Evolutionary conservation across 495 filamentous ascomycete genomes (phyloP).

Genomic region (Immersiella caudata): DNA sequence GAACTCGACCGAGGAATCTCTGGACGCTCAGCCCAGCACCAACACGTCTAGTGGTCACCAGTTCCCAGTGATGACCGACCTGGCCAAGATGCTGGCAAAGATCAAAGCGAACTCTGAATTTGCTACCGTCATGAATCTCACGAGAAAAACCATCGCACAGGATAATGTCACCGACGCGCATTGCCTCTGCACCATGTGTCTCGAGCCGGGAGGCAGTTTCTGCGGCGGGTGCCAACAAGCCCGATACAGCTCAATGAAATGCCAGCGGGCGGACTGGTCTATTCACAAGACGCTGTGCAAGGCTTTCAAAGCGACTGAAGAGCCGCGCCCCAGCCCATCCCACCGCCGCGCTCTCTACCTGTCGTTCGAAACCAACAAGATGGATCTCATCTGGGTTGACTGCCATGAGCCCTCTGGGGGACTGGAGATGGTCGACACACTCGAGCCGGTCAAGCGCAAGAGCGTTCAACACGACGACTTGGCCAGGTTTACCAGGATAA

Average conservation of each 20-base stretch:
- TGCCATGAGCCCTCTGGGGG: neutral
- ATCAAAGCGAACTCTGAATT: neutral
- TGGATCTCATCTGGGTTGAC: constrained; percentile 8
- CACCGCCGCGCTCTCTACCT: constrained; percentile 19
- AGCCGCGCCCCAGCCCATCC: constrained; percentile 14
- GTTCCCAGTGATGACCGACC: neutral
- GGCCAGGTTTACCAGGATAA: neutral
- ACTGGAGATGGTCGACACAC: too few relatives aligned
- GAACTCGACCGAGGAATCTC: neutral
- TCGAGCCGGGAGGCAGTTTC: neutral
- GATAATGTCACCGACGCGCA: neutral
- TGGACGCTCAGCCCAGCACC: neutral
- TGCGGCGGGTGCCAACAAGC: constrained; percentile 13
- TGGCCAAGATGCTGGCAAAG: neutral
- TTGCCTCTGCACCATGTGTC: constrained; percentile 15
- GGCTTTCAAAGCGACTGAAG: neutral
- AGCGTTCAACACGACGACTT: neutral
- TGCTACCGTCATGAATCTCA: neutral
- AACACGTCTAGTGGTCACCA: neutral
- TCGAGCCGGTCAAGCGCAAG: neutral
- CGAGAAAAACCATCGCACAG: neutral
- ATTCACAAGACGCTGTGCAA: constrained; percentile 24
- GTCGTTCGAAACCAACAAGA: neutral
- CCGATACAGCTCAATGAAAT: constrained; percentile 15
- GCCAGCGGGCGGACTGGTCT: constrained; percentile 17